A percentile compares a stretch with the other conserved stretches of the same genome.
Evolutionary conservation across 2,329 filamentous ascomycete species (phyloP).

Genomic region (Arthrobotrys sphaeroides): DNA sequence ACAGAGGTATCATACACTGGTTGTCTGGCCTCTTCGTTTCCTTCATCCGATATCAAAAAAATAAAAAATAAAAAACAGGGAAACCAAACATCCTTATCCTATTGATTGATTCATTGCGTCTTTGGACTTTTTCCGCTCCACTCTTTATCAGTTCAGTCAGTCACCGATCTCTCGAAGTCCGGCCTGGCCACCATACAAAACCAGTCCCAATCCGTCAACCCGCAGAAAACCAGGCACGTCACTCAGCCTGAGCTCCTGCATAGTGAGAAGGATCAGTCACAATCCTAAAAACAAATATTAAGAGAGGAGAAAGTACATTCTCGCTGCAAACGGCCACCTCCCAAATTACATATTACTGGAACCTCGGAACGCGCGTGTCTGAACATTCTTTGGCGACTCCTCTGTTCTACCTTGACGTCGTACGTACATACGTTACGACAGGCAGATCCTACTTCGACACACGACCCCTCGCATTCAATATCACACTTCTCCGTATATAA

Average conservation of each 20-base stretch:
- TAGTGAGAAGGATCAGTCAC: constrained; percentile 47
- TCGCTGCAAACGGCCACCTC: constrained; percentile 39
- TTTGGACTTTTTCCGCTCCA: constrained; percentile 13
- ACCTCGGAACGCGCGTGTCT: constrained; percentile 42
- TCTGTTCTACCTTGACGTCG: constrained; percentile 3
- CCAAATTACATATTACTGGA: constrained; percentile 28
- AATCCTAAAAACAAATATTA: constrained; percentile 10
- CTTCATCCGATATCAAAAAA: neutral
- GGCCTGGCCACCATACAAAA: constrained; percentile 37
- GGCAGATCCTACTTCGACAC: constrained; percentile 5
- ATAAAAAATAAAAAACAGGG: constrained; percentile 9
- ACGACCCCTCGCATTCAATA: constrained; percentile 31
- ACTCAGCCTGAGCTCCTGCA: constrained; percentile 34
- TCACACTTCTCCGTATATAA: constrained; percentile 29
- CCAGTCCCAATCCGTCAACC: constrained; percentile 48
- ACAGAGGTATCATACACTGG: constrained; percentile 30
- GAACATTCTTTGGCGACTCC: constrained; percentile 20
- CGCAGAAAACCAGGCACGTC: constrained; percentile 33
- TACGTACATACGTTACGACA: constrained; percentile 18
- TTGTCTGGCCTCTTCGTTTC: constrained; percentile 32
- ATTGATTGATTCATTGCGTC: constrained; percentile 24
- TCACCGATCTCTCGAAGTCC: constrained; percentile 30
- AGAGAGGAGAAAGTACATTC: constrained; percentile 15
- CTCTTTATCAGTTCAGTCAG: neutral
- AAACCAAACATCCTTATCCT: neutral